Evolutionary conservation across 164 flowering plant genomes (phyloP).

Genomic region (Magnolia officinalis): DNA sequence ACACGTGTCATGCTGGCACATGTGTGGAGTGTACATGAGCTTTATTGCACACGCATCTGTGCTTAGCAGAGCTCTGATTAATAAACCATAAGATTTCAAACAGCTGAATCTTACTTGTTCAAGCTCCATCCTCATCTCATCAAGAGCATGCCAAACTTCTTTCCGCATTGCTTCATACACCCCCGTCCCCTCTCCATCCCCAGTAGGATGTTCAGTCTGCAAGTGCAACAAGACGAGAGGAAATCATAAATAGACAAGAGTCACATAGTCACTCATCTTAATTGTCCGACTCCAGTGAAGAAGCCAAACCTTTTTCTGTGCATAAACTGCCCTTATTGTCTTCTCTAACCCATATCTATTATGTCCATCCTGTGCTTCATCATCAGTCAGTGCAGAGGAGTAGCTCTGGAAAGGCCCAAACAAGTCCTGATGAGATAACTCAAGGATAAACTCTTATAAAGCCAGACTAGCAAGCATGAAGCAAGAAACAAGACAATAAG

Average conservation of each 20-base stretch:
- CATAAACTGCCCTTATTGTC: conserved; percentile 61
- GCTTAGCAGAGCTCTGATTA: too few relatives aligned
- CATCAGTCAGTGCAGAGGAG: conserved; percentile 88
- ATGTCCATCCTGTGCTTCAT: conserved; percentile 55
- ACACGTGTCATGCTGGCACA: too few relatives aligned
- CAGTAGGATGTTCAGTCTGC: conserved; percentile 61
- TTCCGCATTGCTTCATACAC: conserved; percentile 66
- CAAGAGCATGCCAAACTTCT: conserved; percentile 79
- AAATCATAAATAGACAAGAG: neutral
- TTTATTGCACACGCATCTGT: too few relatives aligned
- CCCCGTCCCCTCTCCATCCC: conserved; percentile 43
- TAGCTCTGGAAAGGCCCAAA: conserved; percentile 57
- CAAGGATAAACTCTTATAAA: neutral
- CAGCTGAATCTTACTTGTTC: conserved; percentile 41
- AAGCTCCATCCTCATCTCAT: conserved; percentile 66
- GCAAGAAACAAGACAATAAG: neutral
- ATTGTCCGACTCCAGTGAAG: neutral
- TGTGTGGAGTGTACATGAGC: too few relatives aligned
- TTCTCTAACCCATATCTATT: conserved; percentile 47
- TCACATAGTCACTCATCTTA: neutral
- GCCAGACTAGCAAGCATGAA: neutral
- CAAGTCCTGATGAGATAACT: neutral
- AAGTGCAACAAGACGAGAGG: conserved; percentile 6
- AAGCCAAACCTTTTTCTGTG: conserved; percentile 56
- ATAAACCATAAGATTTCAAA: too few relatives aligned